phyloP scores from a whole-genome alignment of 2,329 filamentous ascomycete species.

The Emericellopsis cladophorae region DNA sequence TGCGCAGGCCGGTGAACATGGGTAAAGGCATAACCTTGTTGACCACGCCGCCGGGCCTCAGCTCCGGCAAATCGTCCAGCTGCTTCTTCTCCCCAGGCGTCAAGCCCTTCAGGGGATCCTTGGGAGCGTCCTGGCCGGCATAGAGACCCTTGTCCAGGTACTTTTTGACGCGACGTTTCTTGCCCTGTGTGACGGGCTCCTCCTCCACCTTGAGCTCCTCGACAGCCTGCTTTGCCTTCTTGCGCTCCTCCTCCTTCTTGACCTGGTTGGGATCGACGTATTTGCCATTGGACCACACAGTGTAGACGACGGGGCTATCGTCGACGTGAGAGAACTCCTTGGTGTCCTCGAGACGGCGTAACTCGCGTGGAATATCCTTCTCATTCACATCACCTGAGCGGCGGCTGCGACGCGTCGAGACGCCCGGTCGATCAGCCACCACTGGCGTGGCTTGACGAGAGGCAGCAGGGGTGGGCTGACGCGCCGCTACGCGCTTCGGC shows the following conservation, averaged over 20 bases:
- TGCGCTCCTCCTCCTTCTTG: conserved; percentile 11
- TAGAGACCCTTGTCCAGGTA: conserved; percentile 79
- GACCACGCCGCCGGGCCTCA: conserved; percentile 29
- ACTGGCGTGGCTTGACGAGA: background rate
- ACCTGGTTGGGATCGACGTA: conserved; percentile 34
- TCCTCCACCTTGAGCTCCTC: conserved; percentile 16
- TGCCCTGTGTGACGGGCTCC: conserved; percentile 23
- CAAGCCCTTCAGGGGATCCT: conserved; percentile 34
- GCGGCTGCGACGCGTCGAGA: background rate
- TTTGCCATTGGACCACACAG: conserved; percentile 55
- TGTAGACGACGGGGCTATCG: conserved; percentile 41
- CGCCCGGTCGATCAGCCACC: background rate
- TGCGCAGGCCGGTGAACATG: conserved; percentile 63
- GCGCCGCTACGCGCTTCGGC: conserved; percentile 17
- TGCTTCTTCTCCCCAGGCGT: conserved; percentile 37
- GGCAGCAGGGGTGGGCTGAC: conserved; percentile 10
- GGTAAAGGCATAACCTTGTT: conserved; percentile 58
- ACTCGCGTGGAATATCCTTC: conserved; percentile 41
- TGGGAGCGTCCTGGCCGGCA: conserved; percentile 58
- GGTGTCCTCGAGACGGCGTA: conserved; percentile 47
- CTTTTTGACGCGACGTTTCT: conserved; percentile 48
- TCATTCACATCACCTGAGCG: background rate
- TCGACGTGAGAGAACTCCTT: conserved; percentile 50
- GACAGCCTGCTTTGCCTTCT: conserved; percentile 16
- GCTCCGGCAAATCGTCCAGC: conserved; percentile 32